Evolutionary conservation across 2,329 filamentous ascomycete genomes (phyloP).

Genomic region (Botrytis porri): DNA sequence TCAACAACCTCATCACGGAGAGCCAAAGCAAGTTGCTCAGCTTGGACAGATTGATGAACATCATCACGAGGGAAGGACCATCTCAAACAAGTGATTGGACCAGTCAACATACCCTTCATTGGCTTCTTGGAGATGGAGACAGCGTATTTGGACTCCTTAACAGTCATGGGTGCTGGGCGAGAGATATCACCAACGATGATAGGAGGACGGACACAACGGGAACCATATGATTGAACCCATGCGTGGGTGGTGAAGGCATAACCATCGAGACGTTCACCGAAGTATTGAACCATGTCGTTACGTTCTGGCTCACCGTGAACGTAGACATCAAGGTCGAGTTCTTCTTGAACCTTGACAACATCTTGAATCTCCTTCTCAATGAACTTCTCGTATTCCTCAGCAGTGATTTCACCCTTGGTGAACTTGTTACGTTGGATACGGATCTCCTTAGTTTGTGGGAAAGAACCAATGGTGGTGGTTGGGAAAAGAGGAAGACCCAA

Average conservation of each 20-base stretch:
- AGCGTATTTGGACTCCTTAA: constrained; percentile 99
- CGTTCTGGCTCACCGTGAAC: constrained; percentile 99
- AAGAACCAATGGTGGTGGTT: constrained; percentile 98
- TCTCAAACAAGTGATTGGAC: constrained; percentile 95
- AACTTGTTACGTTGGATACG: constrained; percentile 95
- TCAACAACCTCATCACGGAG: constrained; percentile 98
- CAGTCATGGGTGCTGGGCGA: constrained; percentile 93
- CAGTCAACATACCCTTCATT: constrained; percentile 99
- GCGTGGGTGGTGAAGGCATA: constrained; percentile 99
- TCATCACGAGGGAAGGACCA: constrained; percentile 99
- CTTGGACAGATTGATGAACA: constrained; percentile 98
- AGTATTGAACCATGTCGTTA: constrained; percentile 99
- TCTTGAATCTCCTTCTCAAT: constrained; percentile 98
- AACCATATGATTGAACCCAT: constrained; percentile 98
- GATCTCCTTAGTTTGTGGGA: constrained; percentile 99
- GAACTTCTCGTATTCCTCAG: constrained; percentile 94
- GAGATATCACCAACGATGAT: constrained; percentile 99
- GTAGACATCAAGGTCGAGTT: constrained; percentile 94
- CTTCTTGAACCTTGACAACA: constrained; percentile 94
- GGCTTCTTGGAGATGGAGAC: constrained; percentile 95
- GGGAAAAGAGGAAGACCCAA: constrained; percentile 96
- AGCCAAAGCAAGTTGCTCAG: constrained; percentile 95
- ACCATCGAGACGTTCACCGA: constrained; percentile 93
- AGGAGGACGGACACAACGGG: constrained; percentile 94
- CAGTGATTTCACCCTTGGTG: constrained; percentile 96